Percentiles rank a stretch among this genome's conserved stretches.
Evolutionary conservation across 305 asterid genomes (phyloP).

Genomic region (Withania somnifera): DNA sequence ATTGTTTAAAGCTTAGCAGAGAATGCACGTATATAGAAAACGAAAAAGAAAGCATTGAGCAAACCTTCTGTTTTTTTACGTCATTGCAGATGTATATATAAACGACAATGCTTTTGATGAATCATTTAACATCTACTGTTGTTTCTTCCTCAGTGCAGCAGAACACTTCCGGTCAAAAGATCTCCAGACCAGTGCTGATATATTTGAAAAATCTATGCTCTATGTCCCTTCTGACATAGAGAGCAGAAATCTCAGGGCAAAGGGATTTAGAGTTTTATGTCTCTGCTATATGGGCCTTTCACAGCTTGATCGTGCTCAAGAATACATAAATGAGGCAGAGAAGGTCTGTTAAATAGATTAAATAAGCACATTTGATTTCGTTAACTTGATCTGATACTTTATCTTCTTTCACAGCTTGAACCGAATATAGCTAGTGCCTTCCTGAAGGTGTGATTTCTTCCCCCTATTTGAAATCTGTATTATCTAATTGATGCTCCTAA

Average conservation of each 20-base stretch:
- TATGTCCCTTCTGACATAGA: slow-evolving; percentile 71
- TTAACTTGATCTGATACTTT: slow-evolving; percentile 12
- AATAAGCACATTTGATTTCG: slow-evolving; percentile 8
- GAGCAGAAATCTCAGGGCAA: slow-evolving; percentile 66
- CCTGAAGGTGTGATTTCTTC: slow-evolving; percentile 55
- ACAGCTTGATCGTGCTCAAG: slow-evolving; percentile 92
- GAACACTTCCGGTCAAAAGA: slow-evolving; percentile 78
- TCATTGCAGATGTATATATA: background rate
- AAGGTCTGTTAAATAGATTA: slow-evolving; percentile 38
- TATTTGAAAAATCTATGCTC: slow-evolving; percentile 83
- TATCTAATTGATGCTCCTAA: background rate
- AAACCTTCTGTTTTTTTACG: background rate
- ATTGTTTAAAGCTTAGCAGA: background rate
- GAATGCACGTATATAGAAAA: background rate
- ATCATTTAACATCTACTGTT: background rate
- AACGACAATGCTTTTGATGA: background rate
- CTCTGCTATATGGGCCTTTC: slow-evolving; percentile 76
- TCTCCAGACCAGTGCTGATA: slow-evolving; percentile 58
- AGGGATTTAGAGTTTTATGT: slow-evolving; percentile 82
- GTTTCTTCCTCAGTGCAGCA: slow-evolving; percentile 50
- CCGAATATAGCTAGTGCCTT: slow-evolving; percentile 78
- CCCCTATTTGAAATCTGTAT: slow-evolving; percentile 7
- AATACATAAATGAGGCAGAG: slow-evolving; percentile 89
- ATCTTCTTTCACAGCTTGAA: slow-evolving; percentile 71
- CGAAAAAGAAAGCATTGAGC: background rate